These are phyloP conservation scores for Nitzschia inconspicua DNA, from an alignment of 108 stramenopile genomes.

Conservation along the genomic window DNA sequence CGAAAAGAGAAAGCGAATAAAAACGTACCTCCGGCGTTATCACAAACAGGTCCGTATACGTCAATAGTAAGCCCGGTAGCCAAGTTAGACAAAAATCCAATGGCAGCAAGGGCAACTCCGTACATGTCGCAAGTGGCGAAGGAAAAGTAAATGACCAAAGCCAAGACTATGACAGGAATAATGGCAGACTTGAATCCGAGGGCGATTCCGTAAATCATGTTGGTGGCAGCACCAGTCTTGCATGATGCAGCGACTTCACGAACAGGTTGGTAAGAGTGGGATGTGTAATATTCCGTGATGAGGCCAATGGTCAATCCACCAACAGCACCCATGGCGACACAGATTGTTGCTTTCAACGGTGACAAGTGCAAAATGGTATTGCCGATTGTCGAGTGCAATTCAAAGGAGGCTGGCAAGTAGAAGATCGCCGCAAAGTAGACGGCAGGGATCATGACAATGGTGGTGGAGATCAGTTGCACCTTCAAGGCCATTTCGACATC, in stretches of 20 bases:
- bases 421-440: constrained; percentile 73
- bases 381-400: constrained; percentile 61
- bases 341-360: constrained; percentile 60
- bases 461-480: constrained; percentile 95
- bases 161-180: constrained; percentile 95
- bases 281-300: constrained; percentile 99
- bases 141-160: constrained; percentile 88
- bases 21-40: constrained; percentile 95
- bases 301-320: constrained; percentile 96
- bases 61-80: constrained; percentile 98
- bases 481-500: constrained; percentile 92
- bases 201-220: constrained; percentile 98
- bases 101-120: constrained; percentile 95
- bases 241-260: constrained; percentile 91
- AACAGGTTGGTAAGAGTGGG: constrained; percentile 92
- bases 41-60: constrained; percentile 98
- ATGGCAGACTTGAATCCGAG: constrained; percentile 98
- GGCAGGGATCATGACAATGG: constrained; percentile 91
- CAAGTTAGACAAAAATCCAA: constrained; percentile 98
- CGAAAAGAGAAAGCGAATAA: too few species aligned
- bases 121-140: constrained; percentile 94
- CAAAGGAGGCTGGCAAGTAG: constrained; percentile 83
- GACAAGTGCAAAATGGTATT: constrained; percentile 47
- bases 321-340: constrained; percentile 89
- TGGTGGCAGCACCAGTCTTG: constrained; percentile 98